Evolutionary conservation across 768 basidiomycete species (phyloP).

Genomic region (Asterophora parasitica): DNA sequence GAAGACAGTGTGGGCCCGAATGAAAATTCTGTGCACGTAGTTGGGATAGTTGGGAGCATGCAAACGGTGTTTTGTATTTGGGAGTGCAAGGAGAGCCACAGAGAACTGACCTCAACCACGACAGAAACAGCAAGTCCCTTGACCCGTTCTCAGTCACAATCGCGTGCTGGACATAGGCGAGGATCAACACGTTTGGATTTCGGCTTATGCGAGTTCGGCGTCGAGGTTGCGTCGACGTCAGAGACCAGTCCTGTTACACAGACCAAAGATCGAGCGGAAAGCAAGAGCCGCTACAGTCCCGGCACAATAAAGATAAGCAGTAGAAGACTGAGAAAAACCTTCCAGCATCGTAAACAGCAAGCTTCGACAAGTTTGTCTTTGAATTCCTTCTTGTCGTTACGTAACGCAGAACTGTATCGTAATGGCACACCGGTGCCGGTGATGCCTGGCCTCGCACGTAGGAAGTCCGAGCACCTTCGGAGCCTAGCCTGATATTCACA

Average conservation of each 20-base stretch:
- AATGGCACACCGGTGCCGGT: too few species aligned
- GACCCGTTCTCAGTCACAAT: not conserved
- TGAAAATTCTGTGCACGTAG: not conserved
- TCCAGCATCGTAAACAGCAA: not conserved
- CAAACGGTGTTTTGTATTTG: not conserved
- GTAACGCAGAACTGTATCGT: not conserved
- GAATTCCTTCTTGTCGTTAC: not conserved
- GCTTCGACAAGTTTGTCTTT: not conserved
- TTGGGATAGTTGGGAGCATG: not conserved
- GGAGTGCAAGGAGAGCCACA: not conserved
- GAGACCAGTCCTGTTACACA: not conserved
- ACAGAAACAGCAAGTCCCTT: not conserved
- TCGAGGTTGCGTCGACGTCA: not conserved
- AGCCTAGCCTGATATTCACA: too few species aligned
- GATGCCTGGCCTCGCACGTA: too few species aligned
- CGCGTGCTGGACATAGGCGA: not conserved
- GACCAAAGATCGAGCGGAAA: not conserved
- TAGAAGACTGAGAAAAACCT: not conserved
- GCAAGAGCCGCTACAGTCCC: not conserved
- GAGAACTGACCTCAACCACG: not conserved
- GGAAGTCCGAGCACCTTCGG: too few species aligned
- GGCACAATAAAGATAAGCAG: not conserved
- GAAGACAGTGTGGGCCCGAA: not conserved
- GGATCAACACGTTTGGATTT: not conserved
- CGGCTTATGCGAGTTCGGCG: too few species aligned